A percentile compares a stretch with the other conserved stretches of the same genome.
Evolutionary conservation across 1,139 yeast genomes (phyloP).

Genomic region (Debaryomycetaceae sp.): DNA sequence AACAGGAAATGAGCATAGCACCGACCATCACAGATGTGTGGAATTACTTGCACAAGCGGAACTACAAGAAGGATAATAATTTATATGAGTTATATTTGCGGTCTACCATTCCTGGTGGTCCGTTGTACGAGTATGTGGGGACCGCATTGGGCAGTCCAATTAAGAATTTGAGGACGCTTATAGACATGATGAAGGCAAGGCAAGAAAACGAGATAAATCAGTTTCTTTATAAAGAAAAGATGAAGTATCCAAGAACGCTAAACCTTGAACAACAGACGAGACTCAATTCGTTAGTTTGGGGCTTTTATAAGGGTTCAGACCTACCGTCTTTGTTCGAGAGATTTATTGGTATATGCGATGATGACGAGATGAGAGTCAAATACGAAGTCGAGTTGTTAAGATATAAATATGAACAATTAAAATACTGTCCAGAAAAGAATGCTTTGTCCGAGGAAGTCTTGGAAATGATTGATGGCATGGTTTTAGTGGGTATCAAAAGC

Average conservation of each 20-base stretch:
- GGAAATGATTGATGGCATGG: constrained; percentile 68
- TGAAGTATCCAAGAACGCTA: constrained; percentile 35
- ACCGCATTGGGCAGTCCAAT: constrained; percentile 47
- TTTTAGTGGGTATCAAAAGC: constrained; percentile 59
- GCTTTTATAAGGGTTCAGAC: constrained; percentile 45
- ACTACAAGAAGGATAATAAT: constrained; percentile 23
- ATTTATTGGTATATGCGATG: constrained; percentile 57
- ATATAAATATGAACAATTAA: constrained; percentile 54
- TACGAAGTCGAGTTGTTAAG: constrained; percentile 59
- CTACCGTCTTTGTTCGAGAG: constrained; percentile 52
- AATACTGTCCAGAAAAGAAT: constrained; percentile 37
- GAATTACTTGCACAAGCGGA: constrained; percentile 38
- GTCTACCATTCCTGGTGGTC: constrained; percentile 60
- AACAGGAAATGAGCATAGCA: constrained; percentile 36
- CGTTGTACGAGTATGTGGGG: constrained; percentile 55
- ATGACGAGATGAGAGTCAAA: constrained; percentile 57
- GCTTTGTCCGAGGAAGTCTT: constrained; percentile 40
- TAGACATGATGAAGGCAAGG: constrained; percentile 39
- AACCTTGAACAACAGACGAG: constrained; percentile 27
- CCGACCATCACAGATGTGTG: constrained; percentile 48
- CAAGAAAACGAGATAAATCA: constrained; percentile 37
- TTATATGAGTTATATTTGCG: constrained; percentile 48
- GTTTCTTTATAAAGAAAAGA: constrained; percentile 31
- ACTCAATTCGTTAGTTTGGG: constrained; percentile 47
- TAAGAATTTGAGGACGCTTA: constrained; percentile 46